Base-by-base conservation (phyloP, 108 stramenopile species). In the Nannochloropsis granulata region DNA sequence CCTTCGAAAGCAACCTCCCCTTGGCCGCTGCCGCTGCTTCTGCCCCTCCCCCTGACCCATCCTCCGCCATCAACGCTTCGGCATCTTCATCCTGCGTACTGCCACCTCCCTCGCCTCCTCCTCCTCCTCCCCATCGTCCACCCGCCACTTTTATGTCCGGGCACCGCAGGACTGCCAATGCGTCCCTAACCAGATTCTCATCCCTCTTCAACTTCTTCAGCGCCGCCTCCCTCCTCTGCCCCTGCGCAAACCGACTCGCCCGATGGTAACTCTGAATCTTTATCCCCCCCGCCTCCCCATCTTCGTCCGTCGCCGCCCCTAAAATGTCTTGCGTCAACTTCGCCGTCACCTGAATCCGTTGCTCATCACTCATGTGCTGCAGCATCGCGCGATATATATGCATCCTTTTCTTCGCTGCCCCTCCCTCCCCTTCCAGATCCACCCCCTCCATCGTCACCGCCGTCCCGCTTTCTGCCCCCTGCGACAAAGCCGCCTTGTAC, bases 321-420 rank as follows among this genome's bases (percentile, higher is more conserved):
- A 97, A 88, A 21, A 96, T 90, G 78, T 95, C 95, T 79, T 95
- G 94, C 8, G 94, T 93, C 42, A 98, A 85, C 24, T 95, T 90
- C 13, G 93, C 95, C 13, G 94, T 95, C 2, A 96, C 93, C 78
- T 91, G 92, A 44, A 98, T 90, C 87, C 95, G 95, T 82, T 96
- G 94, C 90, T 96, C 95, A 85, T 95, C 95, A 24, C 88, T 90
- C 89, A 98, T 89, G 87, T 94, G 92, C 21, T 89, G 86, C 19
- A 96, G 85, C 91, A 98, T 92, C 80, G 94, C 90, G 12, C 92
- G 84, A 85, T 96, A 98, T 84, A 96, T 93, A 26, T 86, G 86
- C 85, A 88, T 88, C 34, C 95, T 93, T 43, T 90, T 83, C 34
- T n/a, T 25, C 23, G 25, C 45, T 8, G 10, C 24, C 14, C 44